Conservation (phyloP, 805 yeast species). For the Schwanniomyces sp. region DNA sequence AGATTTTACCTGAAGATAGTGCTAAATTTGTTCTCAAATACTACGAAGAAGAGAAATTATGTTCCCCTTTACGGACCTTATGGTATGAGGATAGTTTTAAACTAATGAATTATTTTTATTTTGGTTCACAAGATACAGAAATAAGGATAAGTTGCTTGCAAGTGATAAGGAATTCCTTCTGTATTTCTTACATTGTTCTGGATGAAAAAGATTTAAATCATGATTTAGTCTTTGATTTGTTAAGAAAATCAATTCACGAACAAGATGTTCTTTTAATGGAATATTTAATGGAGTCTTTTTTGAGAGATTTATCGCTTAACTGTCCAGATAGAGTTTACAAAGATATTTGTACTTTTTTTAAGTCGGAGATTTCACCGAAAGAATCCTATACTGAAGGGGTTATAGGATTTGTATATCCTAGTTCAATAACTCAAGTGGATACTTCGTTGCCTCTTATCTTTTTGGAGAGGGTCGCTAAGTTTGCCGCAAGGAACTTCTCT, state of each 20-base stretch:
- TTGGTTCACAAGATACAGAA: constrained; percentile 15
- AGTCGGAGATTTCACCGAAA: constrained; percentile 3
- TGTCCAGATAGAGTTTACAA: constrained; percentile 13
- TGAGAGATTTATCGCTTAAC: constrained; percentile 20
- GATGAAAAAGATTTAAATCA: constrained; percentile 27
- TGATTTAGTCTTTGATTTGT: constrained; percentile 32
- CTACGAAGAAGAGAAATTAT: constrained; percentile 49
- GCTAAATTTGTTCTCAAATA: constrained; percentile 46
- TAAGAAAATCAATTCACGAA: constrained; percentile 26
- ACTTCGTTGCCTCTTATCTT: constrained; percentile 10
- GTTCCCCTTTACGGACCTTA: constrained; percentile 50
- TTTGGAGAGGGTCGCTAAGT: constrained; percentile 19
- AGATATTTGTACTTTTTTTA: constrained; percentile 12
- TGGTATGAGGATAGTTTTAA: constrained; percentile 52
- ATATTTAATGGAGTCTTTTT: constrained; percentile 23
- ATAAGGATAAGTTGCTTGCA: constrained; percentile 31
- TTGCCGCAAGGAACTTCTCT: constrained; percentile 24
- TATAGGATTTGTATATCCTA: constrained; percentile 24
- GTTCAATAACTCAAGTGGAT: constrained; percentile 18
- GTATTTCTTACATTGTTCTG: constrained; percentile 28
- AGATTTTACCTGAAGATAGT: constrained; percentile 33
- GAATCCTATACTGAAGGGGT: constrained; percentile 14
- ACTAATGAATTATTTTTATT: constrained; percentile 47
- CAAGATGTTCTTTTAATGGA: constrained; percentile 30
- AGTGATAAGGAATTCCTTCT: constrained; percentile 37